phyloP scores from a whole-genome alignment of 257 asterid genomes.

The Eucommia ulmoides region DNA sequence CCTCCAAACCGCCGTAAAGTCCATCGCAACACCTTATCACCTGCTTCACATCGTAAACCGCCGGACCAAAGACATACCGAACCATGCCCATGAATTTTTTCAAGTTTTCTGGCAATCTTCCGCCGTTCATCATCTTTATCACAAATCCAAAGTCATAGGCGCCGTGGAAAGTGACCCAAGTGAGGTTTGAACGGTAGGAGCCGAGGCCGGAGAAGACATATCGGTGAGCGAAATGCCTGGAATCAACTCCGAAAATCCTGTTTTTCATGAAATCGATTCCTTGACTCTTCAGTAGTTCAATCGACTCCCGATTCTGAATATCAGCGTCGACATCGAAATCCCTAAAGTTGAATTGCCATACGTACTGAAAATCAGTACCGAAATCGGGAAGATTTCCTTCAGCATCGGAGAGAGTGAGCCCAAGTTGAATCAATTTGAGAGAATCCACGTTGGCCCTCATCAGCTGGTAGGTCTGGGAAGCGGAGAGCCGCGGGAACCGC shows the following conservation, averaged over 20 bases:
- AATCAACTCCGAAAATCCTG: slow-evolving; percentile 28
- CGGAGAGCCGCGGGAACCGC: slow-evolving; percentile 26
- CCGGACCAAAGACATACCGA: slow-evolving; percentile 41
- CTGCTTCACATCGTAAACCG: slow-evolving; percentile 72
- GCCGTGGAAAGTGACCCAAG: slow-evolving; percentile 59
- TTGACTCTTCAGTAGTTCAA: slow-evolving; percentile 50
- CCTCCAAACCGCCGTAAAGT: slow-evolving; percentile 71
- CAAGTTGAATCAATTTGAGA: slow-evolving; percentile 70
- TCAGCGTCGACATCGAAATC: slow-evolving; percentile 52
- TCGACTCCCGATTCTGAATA: slow-evolving; percentile 42
- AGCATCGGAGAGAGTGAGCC: slow-evolving; percentile 54
- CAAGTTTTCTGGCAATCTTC: slow-evolving; percentile 31
- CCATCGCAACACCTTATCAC: slow-evolving; percentile 48
- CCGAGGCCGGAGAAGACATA: slow-evolving; percentile 63
- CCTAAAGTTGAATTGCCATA: slow-evolving; percentile 71
- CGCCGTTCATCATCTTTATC: slow-evolving; percentile 51
- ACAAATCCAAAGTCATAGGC: slow-evolving; percentile 72
- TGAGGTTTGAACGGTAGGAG: slow-evolving; percentile 40
- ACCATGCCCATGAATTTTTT: slow-evolving; percentile 40
- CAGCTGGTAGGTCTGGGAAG: slow-evolving; percentile 30
- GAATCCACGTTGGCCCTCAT: slow-evolving; percentile 63
- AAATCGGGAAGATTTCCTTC: slow-evolving; percentile 57
- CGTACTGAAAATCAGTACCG: slow-evolving; percentile 23
- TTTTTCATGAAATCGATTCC: slow-evolving; percentile 43
- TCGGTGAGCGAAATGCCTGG: slow-evolving; percentile 44